A percentile compares a stretch with the other conserved stretches of the same genome.
These are phyloP conservation scores for Flaveria trinervia DNA, from an alignment of 129 eudicot genomes.

Conservation along the genomic window DNA sequence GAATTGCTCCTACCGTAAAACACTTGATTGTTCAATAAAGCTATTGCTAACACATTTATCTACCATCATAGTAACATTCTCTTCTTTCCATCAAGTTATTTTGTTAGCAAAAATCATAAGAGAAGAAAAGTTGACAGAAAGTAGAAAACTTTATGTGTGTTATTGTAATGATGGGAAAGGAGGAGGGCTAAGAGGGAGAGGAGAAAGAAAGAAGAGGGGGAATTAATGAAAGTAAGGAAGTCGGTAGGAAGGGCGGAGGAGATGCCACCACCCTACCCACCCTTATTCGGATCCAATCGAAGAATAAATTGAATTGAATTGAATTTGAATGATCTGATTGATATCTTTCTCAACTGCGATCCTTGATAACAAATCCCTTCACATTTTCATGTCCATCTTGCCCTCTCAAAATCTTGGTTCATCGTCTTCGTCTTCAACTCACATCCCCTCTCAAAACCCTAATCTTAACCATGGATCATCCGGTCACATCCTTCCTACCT, in stretches of 20 bases:
- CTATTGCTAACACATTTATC: no score
- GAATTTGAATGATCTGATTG: neutral
- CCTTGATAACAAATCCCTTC: conserved; percentile 15
- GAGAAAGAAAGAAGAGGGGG: neutral
- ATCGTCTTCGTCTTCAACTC: conserved; percentile 34
- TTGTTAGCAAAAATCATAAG: no score
- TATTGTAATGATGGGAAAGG: no score
- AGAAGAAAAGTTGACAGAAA: no score
- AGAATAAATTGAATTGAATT: no score
- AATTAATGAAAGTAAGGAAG: neutral
- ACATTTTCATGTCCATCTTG: conserved; percentile 97
- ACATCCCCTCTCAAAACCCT: conserved; percentile 43
- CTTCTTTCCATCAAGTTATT: no score
- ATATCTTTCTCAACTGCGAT: conserved; percentile 4
- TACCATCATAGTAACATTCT: no score
- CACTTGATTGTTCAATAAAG: no score
- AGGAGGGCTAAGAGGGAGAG: neutral
- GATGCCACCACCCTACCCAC: conserved; percentile 4
- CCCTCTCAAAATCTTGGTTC: conserved; percentile 75
- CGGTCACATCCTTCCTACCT: conserved; percentile 33
- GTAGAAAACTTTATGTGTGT: no score
- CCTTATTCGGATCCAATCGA: conserved; percentile 15
- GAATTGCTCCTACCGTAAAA: no score
- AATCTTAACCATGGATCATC: conserved; percentile 60
- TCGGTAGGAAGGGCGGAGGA: conserved; percentile 10